Conservation (phyloP, 1,284 basidiomycete genomes). For the Tremellales sp. region DNA sequence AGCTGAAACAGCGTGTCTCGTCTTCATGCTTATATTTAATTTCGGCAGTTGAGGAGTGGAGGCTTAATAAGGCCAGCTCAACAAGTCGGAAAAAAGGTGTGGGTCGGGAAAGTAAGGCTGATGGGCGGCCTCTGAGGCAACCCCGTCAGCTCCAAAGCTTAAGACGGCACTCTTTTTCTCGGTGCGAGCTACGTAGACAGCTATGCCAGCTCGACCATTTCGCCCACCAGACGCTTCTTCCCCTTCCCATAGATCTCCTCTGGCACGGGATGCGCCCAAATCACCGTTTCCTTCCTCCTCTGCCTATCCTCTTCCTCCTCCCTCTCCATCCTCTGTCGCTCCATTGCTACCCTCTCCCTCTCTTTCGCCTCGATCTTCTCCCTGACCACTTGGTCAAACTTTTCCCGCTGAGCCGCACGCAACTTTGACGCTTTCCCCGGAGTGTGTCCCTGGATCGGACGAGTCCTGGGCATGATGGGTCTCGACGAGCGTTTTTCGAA, state of each 20-base stretch:
- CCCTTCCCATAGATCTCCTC: slow-evolving; percentile 22
- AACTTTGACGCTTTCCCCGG: slow-evolving; percentile 31
- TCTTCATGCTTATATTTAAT: too few species aligned
- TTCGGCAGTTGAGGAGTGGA: too few species aligned
- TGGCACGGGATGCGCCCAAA: slow-evolving; percentile 36
- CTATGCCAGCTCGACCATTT: slow-evolving; percentile 8
- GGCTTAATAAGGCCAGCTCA: too few species aligned
- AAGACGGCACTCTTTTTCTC: too few species aligned
- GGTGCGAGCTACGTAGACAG: too few species aligned
- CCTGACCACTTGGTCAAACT: slow-evolving; percentile 19
- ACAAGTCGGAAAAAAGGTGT: too few species aligned
- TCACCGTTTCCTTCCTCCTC: slow-evolving; percentile 28
- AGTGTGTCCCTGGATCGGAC: slow-evolving; percentile 26
- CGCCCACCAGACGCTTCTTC: slow-evolving; percentile 1
- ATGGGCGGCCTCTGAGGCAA: too few species aligned
- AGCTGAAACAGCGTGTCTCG: too few species aligned
- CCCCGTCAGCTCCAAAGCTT: too few species aligned
- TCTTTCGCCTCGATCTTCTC: slow-evolving; percentile 17
- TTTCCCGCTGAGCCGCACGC: slow-evolving; percentile 21
- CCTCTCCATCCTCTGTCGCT: slow-evolving; percentile 15
- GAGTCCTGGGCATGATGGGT: slow-evolving; percentile 9
- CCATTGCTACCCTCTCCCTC: slow-evolving; percentile 7
- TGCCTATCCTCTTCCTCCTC: slow-evolving; percentile 26
- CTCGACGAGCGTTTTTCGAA: slow-evolving; percentile 21
- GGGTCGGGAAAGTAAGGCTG: too few species aligned